Percentiles rank a stretch among this genome's conserved stretches.
Evolutionary conservation across 2,329 filamentous ascomycete species (phyloP).

Genomic region (Emmonsia crescens): DNA sequence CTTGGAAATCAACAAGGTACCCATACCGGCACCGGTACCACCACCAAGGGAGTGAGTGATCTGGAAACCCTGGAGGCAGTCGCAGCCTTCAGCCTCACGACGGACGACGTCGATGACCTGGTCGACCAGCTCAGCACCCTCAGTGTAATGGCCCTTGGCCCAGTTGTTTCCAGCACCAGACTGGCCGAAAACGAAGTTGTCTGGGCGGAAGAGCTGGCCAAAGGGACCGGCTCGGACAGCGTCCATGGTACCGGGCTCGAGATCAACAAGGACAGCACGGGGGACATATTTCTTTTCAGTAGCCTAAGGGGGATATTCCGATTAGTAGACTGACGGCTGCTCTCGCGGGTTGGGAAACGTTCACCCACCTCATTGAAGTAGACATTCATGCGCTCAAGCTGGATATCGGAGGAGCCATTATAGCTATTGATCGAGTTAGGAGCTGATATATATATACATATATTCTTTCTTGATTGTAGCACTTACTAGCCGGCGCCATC

Average conservation of each 20-base stretch:
- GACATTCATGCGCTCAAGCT: conserved; percentile 99
- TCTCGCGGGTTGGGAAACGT: conserved; percentile 9
- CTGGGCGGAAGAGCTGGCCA: conserved; percentile 97
- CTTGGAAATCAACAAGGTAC: conserved; percentile 98
- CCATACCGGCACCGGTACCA: conserved; percentile 99
- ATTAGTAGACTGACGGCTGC: not conserved
- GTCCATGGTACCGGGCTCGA: conserved; percentile 99
- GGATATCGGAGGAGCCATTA: conserved; percentile 95
- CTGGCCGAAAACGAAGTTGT: conserved; percentile 99
- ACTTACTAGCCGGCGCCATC: conserved; percentile 93
- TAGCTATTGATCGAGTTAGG: conserved; percentile 50
- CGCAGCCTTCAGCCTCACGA: conserved; percentile 95
- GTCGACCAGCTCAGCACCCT: conserved; percentile 98
- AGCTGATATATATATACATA: not conserved
- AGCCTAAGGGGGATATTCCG: conserved; percentile 45
- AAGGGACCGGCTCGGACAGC: conserved; percentile 97
- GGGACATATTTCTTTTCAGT: conserved; percentile 99
- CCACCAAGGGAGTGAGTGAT: conserved; percentile 99
- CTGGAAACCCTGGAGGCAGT: conserved; percentile 99
- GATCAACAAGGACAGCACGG: conserved; percentile 96
- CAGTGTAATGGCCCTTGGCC: conserved; percentile 99
- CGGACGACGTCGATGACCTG: conserved; percentile 96
- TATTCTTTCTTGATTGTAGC: conserved; percentile 1
- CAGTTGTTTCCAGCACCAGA: conserved; percentile 99
- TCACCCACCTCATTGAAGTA: conserved; percentile 83